Evolutionary conservation across 805 yeast genomes (phyloP), one percentile per base, ranked within the genome.

Genomic region (Wickerhamomyces canadensis): DNA sequence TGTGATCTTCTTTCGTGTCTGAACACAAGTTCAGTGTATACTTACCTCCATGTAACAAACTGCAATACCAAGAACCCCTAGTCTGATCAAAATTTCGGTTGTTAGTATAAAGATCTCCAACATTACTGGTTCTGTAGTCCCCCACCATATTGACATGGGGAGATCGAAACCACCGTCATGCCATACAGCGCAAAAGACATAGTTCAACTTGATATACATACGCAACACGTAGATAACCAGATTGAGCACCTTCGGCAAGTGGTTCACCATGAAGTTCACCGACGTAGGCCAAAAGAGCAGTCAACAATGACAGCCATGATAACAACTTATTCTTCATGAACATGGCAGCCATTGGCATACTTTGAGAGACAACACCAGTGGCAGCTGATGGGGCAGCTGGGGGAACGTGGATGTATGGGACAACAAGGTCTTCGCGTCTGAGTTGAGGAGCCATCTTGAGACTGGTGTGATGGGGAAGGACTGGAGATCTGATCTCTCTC

Each of bases 331-430:
- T 64, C 47, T 57, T 72, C 73, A 78, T 66, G 58, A 78, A 77
- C 77, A 78, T 75, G 33, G 83, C 83, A 4, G 80, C 79, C 80
- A 78, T 74, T 23, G 84, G 83, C 61, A 78, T 70, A 14, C 80
- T 65, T 55, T 73, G 83, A 29, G 74, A 58, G 32, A 74, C 61
- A 57, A 72, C 63, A 10, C 68, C 64, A 1, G 71, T 54, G 7
- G 70, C 63, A 42, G 69, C 70, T n/a, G 63, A 48, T 22, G 73
- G 62, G 19, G 70, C 62, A 45, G 69, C 70, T 27, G 75, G 71
- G 35, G 74, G 68, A n/a, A 55, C 52, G 49, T 74, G 80, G 37
- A 52, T 52, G 61, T 72, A 73, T 53, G 55, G 52, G 23, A 60
- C 65, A 22, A 57, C 53, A 12, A 64, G 54, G 41, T 65, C 70